A percentile compares a stretch with the other conserved stretches of the same genome.
phyloP scores from a whole-genome alignment of 768 basidiomycete species.

The Mycena epipterygia region DNA sequence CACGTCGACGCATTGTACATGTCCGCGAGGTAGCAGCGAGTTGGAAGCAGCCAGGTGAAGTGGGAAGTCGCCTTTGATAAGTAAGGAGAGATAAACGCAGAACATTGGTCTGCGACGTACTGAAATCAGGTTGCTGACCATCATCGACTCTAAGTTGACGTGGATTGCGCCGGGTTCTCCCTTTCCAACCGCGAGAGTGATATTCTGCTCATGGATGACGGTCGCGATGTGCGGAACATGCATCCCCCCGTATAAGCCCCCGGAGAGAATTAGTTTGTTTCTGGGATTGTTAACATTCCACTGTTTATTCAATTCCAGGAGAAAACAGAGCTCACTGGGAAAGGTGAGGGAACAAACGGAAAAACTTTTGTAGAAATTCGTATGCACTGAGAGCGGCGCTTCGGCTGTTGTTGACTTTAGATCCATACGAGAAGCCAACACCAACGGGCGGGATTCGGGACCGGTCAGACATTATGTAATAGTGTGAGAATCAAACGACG shows the following conservation, averaged over 20 bases:
- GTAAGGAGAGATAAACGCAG: too few relatives aligned
- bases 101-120: conserved; percentile 33
- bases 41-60: conserved; percentile 46
- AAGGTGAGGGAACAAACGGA: conserved; percentile 40
- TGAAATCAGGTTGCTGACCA: conserved; percentile 47
- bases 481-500: neutral
- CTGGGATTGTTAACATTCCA: conserved; percentile 6
- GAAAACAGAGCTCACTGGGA: neutral
- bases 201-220: conserved; percentile 51
- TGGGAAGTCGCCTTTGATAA: conserved; percentile 47
- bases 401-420: conserved; percentile 47
- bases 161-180: conserved; percentile 38
- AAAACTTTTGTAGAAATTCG: conserved; percentile 54
- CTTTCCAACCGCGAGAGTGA: conserved; percentile 37
- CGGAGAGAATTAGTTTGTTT: conserved; percentile 41
- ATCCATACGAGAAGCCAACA: conserved; percentile 52
- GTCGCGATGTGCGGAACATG: conserved; percentile 54
- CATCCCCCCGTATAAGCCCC: conserved; percentile 52
- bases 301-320: too few relatives aligned
- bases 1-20: conserved; percentile 48
- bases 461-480: neutral
- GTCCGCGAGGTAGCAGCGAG: conserved; percentile 43
- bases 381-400: conserved; percentile 49
- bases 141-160: conserved; percentile 50
- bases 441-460: conserved; percentile 43